These are phyloP conservation scores for Fistulifera solaris DNA, from an alignment of 108 stramenopile species.

Conservation along the genomic window DNA sequence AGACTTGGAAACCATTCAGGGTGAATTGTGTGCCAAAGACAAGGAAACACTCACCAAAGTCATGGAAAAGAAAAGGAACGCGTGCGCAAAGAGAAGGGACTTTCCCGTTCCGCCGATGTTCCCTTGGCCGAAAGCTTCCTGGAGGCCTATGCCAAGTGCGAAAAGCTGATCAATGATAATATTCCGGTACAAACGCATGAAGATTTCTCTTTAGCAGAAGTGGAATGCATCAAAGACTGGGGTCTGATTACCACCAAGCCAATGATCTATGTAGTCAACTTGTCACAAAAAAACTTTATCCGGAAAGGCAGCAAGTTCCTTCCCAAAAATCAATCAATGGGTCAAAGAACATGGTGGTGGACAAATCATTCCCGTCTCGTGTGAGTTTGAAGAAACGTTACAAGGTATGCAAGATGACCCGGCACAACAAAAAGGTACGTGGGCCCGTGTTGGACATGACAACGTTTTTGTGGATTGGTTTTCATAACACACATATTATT, in stretches of 20 bases:
- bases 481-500: background rate
- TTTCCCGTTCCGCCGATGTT: slow-evolving; percentile 47
- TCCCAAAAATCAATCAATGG: slow-evolving; percentile 89
- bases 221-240: slow-evolving; percentile 81
- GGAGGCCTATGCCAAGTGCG: slow-evolving; percentile 69
- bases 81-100: slow-evolving; percentile 80
- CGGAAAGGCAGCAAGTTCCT: slow-evolving; percentile 94
- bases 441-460: background rate
- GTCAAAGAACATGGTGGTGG: slow-evolving; percentile 95
- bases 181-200: slow-evolving; percentile 74
- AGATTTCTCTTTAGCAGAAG: slow-evolving; percentile 76
- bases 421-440: slow-evolving; percentile 55
- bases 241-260: slow-evolving; percentile 97
- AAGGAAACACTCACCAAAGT: slow-evolving; percentile 53
- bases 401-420: slow-evolving; percentile 65
- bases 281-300: slow-evolving; percentile 91
- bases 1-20: slow-evolving; percentile 96
- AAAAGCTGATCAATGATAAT: slow-evolving; percentile 65
- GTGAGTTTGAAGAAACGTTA: slow-evolving; percentile 95
- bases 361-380: slow-evolving; percentile 94
- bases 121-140: slow-evolving; percentile 61
- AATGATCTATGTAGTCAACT: slow-evolving; percentile 96
- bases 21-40: slow-evolving; percentile 94
- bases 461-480: background rate
- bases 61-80: slow-evolving; percentile 65